These are phyloP conservation scores for Daldinia eschscholtzii DNA, from an alignment of 2,329 filamentous ascomycete species.

Conservation along the genomic window DNA sequence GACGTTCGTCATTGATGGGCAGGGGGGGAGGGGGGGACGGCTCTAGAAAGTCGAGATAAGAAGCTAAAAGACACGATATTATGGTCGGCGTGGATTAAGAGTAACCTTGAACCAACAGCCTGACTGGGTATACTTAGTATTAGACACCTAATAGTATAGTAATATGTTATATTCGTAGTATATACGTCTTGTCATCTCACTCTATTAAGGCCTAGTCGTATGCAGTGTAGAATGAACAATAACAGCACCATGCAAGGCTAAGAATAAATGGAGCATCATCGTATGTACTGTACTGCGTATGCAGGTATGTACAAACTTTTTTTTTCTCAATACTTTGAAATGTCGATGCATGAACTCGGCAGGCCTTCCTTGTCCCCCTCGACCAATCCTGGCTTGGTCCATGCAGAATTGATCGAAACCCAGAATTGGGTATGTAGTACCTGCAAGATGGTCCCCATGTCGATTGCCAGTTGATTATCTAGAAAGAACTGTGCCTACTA, in stretches of 20 bases:
- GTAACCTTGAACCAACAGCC: neutral
- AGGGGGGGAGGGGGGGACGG: constrained; percentile 26
- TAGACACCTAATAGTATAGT: constrained; percentile 8
- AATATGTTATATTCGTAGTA: constrained; percentile 5
- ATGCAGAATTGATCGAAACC: constrained; percentile 44
- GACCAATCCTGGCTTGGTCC: constrained; percentile 33
- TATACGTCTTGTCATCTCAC: constrained; percentile 13
- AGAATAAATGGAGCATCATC: constrained; percentile 36
- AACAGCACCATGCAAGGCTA: constrained; percentile 42
- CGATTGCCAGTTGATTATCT: constrained; percentile 37
- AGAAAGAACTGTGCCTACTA: constrained; percentile 29
- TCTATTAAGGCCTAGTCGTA: constrained; percentile 12
- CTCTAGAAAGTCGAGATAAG: constrained; percentile 25
- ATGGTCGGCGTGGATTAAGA: constrained; percentile 9
- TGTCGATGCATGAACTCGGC: constrained; percentile 43
- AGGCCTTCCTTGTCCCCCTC: constrained; percentile 37
- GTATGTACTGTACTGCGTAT: constrained; percentile 20
- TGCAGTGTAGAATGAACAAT: constrained; percentile 25
- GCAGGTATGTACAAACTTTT: constrained; percentile 31
- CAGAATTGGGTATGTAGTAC: constrained; percentile 38
- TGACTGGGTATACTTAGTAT: neutral
- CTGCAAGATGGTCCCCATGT: constrained; percentile 44
- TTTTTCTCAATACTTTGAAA: constrained; percentile 31
- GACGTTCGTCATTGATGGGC: constrained; percentile 42
- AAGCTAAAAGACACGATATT: constrained; percentile 23